These are phyloP conservation scores for Styphnolobium japonicum DNA, from an alignment of 306 rosid genomes.

Conservation along the genomic window DNA sequence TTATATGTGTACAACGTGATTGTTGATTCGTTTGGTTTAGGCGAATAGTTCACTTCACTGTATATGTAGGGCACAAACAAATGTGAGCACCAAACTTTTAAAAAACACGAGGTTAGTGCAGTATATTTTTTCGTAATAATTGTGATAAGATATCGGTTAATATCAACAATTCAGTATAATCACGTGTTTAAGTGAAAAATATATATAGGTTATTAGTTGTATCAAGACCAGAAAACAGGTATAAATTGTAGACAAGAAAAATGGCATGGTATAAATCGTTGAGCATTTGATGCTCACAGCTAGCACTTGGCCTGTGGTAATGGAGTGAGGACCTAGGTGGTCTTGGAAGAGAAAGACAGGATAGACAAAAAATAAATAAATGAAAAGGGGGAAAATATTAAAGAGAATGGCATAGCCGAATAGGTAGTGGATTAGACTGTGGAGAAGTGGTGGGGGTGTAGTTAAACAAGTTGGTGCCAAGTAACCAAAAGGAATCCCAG, in stretches of 20 bases:
- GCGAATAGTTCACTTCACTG: constrained; percentile 38
- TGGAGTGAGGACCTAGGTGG: constrained; percentile 16
- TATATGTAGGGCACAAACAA: constrained; percentile 31
- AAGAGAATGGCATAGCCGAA: constrained; percentile 28
- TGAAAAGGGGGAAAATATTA: neutral
- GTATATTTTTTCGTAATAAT: neutral
- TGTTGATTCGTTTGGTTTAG: constrained; percentile 41
- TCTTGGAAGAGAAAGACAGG: neutral
- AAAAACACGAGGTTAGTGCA: constrained; percentile 12
- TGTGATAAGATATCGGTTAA: neutral
- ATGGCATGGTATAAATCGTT: constrained; percentile 17
- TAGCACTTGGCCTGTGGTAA: constrained; percentile 25
- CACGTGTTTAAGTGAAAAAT: neutral
- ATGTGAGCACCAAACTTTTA: constrained; percentile 33
- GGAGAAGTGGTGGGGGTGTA: constrained; percentile 40
- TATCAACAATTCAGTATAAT: constrained; percentile 11
- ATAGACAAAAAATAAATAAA: neutral
- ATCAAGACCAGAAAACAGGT: neutral
- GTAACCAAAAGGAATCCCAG: constrained; percentile 16
- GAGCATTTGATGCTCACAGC: constrained; percentile 31
- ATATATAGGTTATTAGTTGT: neutral
- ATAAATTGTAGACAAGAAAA: neutral
- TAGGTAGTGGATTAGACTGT: constrained; percentile 45
- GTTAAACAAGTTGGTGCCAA: constrained; percentile 33
- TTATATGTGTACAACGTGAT: constrained; percentile 29